A percentile compares a stretch with the other conserved stretches of the same genome.
Evolutionary conservation across 345 rosid species (phyloP).

Genomic region (Eucalyptus pauciflora): DNA sequence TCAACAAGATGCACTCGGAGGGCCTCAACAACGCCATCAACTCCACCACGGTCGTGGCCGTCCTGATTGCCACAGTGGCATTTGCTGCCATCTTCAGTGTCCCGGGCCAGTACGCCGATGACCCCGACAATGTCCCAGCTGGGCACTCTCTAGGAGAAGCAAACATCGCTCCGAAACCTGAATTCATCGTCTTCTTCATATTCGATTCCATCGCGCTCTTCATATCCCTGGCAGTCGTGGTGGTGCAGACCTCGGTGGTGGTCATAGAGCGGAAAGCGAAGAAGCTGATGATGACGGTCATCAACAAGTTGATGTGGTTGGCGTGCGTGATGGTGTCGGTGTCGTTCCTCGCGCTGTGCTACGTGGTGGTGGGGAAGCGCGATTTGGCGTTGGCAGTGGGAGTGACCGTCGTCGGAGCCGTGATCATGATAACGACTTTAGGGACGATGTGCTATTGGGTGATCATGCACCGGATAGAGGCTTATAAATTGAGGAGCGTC

Average conservation of each 20-base stretch:
- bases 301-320: slow-evolving; percentile 94
- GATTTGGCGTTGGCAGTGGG: slow-evolving; percentile 49
- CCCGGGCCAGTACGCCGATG: slow-evolving; percentile 71
- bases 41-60: slow-evolving; percentile 84
- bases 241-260: slow-evolving; percentile 90
- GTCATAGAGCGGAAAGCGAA: slow-evolving; percentile 74
- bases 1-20: slow-evolving; percentile 73
- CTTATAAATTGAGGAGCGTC: slow-evolving; percentile 28
- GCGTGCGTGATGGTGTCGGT: slow-evolving; percentile 81
- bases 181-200: slow-evolving; percentile 56
- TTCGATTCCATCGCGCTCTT: slow-evolving; percentile 84
- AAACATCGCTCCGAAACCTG: slow-evolving; percentile 34
- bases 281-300: slow-evolving; percentile 78
- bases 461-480: slow-evolving; percentile 47
- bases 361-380: slow-evolving; percentile 52
- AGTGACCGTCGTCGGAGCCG: slow-evolving; percentile 47
- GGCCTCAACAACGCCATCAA: slow-evolving; percentile 90
- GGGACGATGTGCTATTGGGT: slow-evolving; percentile 94
- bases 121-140: slow-evolving; percentile 10
- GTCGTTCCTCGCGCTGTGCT: slow-evolving; percentile 72
- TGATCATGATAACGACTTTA: slow-evolving; percentile 71
- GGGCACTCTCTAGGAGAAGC: slow-evolving; percentile 55
- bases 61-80: slow-evolving; percentile 88
- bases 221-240: slow-evolving; percentile 88
- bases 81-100: slow-evolving; percentile 88